Conservation (phyloP, 257 asterid species). For the Handroanthus guayacan region DNA sequence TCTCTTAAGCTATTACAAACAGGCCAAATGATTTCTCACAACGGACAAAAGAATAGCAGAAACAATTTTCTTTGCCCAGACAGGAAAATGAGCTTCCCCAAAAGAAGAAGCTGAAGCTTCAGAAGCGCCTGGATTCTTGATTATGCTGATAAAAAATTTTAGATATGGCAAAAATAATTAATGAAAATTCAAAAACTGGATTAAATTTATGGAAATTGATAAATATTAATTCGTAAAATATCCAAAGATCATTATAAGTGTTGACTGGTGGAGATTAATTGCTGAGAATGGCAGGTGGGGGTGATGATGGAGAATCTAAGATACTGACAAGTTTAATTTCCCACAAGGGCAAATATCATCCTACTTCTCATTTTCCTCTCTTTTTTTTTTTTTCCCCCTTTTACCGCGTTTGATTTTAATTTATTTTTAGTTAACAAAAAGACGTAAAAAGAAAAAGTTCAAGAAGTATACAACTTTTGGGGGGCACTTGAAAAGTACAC, state of each 20-base stretch:
- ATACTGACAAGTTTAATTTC: slow-evolving; percentile 39
- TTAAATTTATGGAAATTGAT: too few relatives aligned
- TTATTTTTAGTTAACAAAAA: neutral
- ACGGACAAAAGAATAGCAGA: too few relatives aligned
- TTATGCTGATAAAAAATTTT: neutral
- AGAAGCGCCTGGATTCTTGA: neutral
- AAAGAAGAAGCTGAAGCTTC: neutral
- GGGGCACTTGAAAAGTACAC: slow-evolving; percentile 11
- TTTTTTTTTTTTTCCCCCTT: neutral
- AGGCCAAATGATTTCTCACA: too few relatives aligned
- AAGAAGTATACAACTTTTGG: neutral
- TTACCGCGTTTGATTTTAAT: neutral
- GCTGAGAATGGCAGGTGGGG: slow-evolving; percentile 5
- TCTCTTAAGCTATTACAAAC: too few relatives aligned
- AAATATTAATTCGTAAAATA: neutral
- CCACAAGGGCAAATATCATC: slow-evolving; percentile 34
- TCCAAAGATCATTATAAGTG: neutral
- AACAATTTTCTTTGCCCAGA: neutral
- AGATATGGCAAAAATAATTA: neutral
- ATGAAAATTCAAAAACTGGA: neutral
- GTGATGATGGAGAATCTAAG: slow-evolving; percentile 36
- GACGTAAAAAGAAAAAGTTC: neutral
- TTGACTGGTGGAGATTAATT: slow-evolving; percentile 30
- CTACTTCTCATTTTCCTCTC: neutral
- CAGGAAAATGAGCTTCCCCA: neutral